Evolutionary conservation across 2,329 filamentous ascomycete genomes (phyloP).

Genomic region (Coleophoma cylindrospora): DNA sequence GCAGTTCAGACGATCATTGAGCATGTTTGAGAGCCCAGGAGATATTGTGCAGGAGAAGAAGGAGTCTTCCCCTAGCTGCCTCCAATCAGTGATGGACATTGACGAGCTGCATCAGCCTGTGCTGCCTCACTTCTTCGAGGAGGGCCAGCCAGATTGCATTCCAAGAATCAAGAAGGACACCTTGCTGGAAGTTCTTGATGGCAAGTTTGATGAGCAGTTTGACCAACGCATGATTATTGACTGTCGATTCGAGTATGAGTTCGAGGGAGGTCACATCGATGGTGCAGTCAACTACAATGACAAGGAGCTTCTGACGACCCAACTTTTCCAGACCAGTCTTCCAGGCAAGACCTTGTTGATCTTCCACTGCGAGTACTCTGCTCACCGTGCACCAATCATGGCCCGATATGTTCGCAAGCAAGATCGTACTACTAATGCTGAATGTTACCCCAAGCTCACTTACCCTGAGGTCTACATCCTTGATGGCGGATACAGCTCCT

Average conservation of each 20-base stretch:
- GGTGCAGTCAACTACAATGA: constrained; percentile 95
- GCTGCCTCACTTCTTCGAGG: constrained; percentile 78
- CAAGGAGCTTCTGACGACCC: constrained; percentile 77
- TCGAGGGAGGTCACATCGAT: constrained; percentile 91
- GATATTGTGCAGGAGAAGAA: constrained; percentile 79
- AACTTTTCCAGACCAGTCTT: constrained; percentile 67
- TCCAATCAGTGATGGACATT: constrained; percentile 78
- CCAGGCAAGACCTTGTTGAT: constrained; percentile 74
- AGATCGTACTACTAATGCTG: constrained; percentile 80
- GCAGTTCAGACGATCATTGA: constrained; percentile 85
- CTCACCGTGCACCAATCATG: constrained; percentile 93
- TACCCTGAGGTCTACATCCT: constrained; percentile 97
- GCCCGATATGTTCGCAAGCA: constrained; percentile 87
- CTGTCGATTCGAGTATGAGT: constrained; percentile 98
- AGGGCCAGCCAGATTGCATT: constrained; percentile 78
- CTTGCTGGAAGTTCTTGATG: constrained; percentile 81
- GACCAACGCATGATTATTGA: constrained; percentile 85
- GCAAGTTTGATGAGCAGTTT: constrained; percentile 71
- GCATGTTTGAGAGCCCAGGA: constrained; percentile 93
- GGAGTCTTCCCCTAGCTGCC: constrained; percentile 46
- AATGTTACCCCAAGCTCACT: constrained; percentile 81
- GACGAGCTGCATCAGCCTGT: constrained; percentile 69
- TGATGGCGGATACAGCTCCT: constrained; percentile 91
- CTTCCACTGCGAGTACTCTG: constrained; percentile 98
- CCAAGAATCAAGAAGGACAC: constrained; percentile 82